phyloP scores from a whole-genome alignment of 2,329 filamentous ascomycete genomes.

The Sporothrix sp. region DNA sequence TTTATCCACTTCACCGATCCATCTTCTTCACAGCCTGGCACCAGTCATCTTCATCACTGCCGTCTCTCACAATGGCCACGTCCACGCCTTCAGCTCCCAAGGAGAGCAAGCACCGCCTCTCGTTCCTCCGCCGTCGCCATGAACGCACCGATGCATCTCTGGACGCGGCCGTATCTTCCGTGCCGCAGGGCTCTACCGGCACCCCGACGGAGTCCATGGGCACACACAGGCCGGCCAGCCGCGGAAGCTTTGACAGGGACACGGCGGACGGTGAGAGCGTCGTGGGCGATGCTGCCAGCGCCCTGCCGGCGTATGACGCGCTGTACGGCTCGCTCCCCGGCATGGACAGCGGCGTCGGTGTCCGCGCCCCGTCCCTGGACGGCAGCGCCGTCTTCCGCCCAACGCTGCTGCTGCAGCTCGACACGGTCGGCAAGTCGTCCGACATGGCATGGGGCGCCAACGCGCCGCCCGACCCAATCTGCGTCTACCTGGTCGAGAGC shows the following conservation, averaged over 20 bases:
- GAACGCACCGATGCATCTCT: neutral
- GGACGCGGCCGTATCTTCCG: too few relatives aligned
- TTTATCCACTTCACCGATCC: too few relatives aligned
- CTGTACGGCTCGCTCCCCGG: slow-evolving; percentile 13
- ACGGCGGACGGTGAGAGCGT: neutral
- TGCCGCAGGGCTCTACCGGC: too few relatives aligned
- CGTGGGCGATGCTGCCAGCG: neutral
- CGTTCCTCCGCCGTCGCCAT: neutral
- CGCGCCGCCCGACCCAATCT: slow-evolving; percentile 31
- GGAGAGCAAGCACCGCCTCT: neutral
- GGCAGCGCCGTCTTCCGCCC: slow-evolving; percentile 16
- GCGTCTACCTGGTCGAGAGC: slow-evolving; percentile 32
- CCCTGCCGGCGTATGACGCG: slow-evolving; percentile 16
- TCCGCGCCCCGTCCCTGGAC: slow-evolving; percentile 17
- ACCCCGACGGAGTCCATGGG: neutral
- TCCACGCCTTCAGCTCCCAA: too few relatives aligned
- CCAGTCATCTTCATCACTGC: too few relatives aligned
- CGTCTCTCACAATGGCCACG: too few relatives aligned
- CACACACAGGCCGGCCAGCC: neutral
- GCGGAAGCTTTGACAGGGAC: neutral
- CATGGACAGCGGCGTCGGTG: slow-evolving; percentile 10
- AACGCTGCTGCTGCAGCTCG: slow-evolving; percentile 37
- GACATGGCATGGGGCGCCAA: slow-evolving; percentile 32
- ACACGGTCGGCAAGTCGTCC: slow-evolving; percentile 34
- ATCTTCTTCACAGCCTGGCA: too few relatives aligned